Evolutionary conservation across 129 eudicot species (phyloP), one percentile per base, ranked within the genome.

Genomic region (Flaveria robusta): DNA sequence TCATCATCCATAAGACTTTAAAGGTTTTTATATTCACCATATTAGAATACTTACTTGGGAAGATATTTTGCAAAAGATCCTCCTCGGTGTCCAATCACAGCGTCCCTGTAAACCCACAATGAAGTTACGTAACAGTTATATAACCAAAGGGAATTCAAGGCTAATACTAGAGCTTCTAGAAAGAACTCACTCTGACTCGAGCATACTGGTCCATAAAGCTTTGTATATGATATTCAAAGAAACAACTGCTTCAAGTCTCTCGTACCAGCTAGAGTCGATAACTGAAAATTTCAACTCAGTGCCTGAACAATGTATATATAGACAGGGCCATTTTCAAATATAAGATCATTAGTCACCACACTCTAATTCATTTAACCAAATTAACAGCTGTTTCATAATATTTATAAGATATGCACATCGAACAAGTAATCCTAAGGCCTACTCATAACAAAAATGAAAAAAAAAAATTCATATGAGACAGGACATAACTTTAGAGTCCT

Each of bases 161-260:
- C 34, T 20, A 22, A 71, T 71, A 56, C 27, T 29, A 18, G 15
- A 51, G 18, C 15, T 29, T 31, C 49, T 31, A 31, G 19, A 42
- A 24, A 46, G 11, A 41, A 88, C 98, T 88, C 75, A 93, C 98
- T 74, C 75, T 58, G 79, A 56, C 16, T 85, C 79, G 34, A 74
- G 85, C 67, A 74, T 69, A 60, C 77, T 67, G 59, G 22, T 84
- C 98, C 93, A 94, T 67, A 87, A 52, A 76, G 86, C 89, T 85
- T 77, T 85, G 85, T 89, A 94, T 75, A 51, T 83, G 47, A 64
- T 77, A 80, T 87, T 83, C 74, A 91, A 81, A 68, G 91, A 85
- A 75, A 41, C 66, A 77, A 94, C 84, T 66, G 80, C 85, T 68
- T 87, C 90, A 52, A 71, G 72, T 72, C 67, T 88, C 65, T 70